A percentile compares a stretch with the other conserved stretches of the same genome.
Conservation (phyloP, 345 rosid genomes). For the Brassica carinata region DNA sequence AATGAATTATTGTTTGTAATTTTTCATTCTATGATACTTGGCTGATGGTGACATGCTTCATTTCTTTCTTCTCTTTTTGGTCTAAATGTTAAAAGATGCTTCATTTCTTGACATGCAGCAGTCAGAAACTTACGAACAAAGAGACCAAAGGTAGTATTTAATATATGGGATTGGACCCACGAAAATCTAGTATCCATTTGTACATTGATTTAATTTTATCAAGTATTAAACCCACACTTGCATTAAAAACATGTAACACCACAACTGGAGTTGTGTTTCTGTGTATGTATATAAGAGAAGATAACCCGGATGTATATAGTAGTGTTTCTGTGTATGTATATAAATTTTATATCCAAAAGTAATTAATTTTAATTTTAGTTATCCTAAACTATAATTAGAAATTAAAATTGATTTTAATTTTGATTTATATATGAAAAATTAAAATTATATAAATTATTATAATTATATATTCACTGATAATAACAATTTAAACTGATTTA, state of each 20-base stretch:
- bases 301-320: neutral
- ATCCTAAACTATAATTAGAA: no score
- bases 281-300: neutral
- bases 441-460: no score
- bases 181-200: slow-evolving; percentile 26
- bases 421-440: no score
- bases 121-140: neutral
- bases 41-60: neutral
- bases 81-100: neutral
- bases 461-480: no score
- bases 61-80: neutral
- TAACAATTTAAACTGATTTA: no score
- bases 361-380: no score
- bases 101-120: slow-evolving; percentile 3
- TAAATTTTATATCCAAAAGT: no score
- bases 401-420: no score
- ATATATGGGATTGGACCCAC: slow-evolving; percentile 15
- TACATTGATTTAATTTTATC: slow-evolving; percentile 2
- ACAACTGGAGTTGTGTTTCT: neutral
- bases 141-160: slow-evolving; percentile 12
- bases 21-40: no score
- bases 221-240: slow-evolving; percentile 12
- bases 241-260: slow-evolving; percentile 16
- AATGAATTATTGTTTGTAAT: no score
- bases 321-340: no score